Percentiles rank a stretch among this genome's conserved stretches.
Evolutionary conservation across 2,329 filamentous ascomycete genomes (phyloP).

Genomic region (Fusarium sp.): DNA sequence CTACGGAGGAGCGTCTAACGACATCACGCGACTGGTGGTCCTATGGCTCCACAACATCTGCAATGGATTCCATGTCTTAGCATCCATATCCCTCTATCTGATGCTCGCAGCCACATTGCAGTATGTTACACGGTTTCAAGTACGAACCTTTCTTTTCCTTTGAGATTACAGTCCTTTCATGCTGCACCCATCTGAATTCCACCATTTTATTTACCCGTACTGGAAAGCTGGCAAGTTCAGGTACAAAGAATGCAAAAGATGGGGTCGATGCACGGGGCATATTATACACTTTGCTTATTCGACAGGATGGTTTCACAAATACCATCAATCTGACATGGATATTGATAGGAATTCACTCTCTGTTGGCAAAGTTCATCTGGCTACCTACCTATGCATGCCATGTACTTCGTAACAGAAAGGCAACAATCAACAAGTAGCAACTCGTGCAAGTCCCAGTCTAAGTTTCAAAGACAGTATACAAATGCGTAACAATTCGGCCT

Average conservation of each 20-base stretch:
- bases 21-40: conserved; percentile 36
- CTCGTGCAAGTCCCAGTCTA: background rate
- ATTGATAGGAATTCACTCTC: background rate
- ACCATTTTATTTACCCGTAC: background rate
- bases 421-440: background rate
- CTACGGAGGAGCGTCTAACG: conserved; percentile 19
- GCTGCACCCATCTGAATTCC: background rate
- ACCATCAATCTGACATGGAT: background rate
- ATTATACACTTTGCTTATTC: background rate
- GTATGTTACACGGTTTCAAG: background rate
- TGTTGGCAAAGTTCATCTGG: background rate
- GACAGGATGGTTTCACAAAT: background rate
- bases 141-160: background rate
- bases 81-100: conserved; percentile 9
- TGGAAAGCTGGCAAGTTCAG: background rate
- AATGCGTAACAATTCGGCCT: background rate
- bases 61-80: conserved; percentile 7
- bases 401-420: background rate
- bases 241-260: background rate
- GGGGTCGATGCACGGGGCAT: background rate
- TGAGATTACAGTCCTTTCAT: background rate
- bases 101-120: background rate
- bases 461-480: background rate
- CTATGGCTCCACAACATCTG: conserved; percentile 15
- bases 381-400: background rate